phyloP scores from a whole-genome alignment of 768 basidiomycete species.

The Suillus paluster region DNA sequence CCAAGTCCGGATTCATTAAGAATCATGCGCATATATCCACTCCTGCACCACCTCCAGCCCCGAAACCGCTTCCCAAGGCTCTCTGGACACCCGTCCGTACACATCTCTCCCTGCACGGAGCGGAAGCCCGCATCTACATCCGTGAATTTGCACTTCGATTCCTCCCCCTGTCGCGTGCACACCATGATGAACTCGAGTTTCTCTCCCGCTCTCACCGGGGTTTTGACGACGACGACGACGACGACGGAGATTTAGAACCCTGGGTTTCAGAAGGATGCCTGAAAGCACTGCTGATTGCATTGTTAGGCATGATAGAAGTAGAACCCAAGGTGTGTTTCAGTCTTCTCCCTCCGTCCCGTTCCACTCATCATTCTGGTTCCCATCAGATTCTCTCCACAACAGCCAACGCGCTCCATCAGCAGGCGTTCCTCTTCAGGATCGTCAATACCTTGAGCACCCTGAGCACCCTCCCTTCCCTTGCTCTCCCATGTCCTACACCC shows the following conservation, averaged over 20 bases:
- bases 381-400: conserved; percentile 1
- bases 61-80: conserved; percentile 48
- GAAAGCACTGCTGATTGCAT: conserved; percentile 63
- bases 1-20: conserved; percentile 19
- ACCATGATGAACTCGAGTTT: conserved; percentile 68
- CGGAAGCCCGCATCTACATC: conserved; percentile 67
- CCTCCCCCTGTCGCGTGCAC: conserved; percentile 52
- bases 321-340: conserved; percentile 34
- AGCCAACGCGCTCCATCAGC: not conserved
- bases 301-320: conserved; percentile 57
- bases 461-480: conserved; percentile 41
- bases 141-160: conserved; percentile 79
- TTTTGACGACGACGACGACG: conserved; percentile 47
- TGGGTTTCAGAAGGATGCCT: conserved; percentile 74
- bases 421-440: not conserved
- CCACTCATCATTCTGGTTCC: not conserved
- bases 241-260: conserved; percentile 38
- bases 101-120: conserved; percentile 47
- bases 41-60: conserved; percentile 32
- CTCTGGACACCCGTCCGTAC: conserved; percentile 57
- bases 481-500: conserved; percentile 65
- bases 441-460: conserved; percentile 11
- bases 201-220: conserved; percentile 40
- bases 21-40: conserved; percentile 25
- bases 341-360: not conserved